Percentiles rank a stretch among this genome's conserved stretches.
phyloP scores from a whole-genome alignment of 2,329 filamentous ascomycete species.

The Paradendryphiella salina region DNA sequence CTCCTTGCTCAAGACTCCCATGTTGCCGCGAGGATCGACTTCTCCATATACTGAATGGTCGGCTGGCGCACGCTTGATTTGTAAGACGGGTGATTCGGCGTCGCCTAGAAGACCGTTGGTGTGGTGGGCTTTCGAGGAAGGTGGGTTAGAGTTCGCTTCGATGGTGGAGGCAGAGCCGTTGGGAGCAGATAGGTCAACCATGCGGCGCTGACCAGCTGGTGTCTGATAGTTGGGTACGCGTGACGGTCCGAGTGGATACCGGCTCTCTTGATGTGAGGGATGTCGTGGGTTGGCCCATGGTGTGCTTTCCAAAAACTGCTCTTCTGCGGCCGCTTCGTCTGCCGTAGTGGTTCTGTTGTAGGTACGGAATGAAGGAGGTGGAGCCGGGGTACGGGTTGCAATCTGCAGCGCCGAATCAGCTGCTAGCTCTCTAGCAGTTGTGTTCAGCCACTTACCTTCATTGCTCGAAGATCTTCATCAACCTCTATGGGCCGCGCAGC shows the following conservation, averaged over 20 bases:
- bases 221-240: constrained; percentile 43
- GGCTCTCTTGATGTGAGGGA: constrained; percentile 45
- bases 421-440: constrained; percentile 17
- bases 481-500: constrained; percentile 73
- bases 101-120: constrained; percentile 35
- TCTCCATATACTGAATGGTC: constrained; percentile 35
- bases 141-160: constrained; percentile 46
- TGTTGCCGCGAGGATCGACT: constrained; percentile 32
- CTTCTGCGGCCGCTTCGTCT: constrained; percentile 68
- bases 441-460: constrained; percentile 68
- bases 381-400: constrained; percentile 36
- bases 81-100: constrained; percentile 45
- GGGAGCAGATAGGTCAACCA: constrained; percentile 41
- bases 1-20: constrained; percentile 31
- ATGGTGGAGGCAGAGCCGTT: constrained; percentile 48
- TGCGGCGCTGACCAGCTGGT: constrained; percentile 42
- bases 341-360: constrained; percentile 46
- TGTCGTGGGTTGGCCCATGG: constrained; percentile 87
- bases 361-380: constrained; percentile 39
- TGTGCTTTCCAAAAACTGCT: constrained; percentile 85
- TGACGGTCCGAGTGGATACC: constrained; percentile 36
- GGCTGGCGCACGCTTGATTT: constrained; percentile 43
- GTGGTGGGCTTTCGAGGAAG: constrained; percentile 38
- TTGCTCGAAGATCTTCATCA: constrained; percentile 84
- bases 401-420: constrained; percentile 40